These are phyloP conservation scores for Colletotrichum liriopes DNA, from an alignment of 2,329 filamentous ascomycete species.

Conservation along the genomic window DNA sequence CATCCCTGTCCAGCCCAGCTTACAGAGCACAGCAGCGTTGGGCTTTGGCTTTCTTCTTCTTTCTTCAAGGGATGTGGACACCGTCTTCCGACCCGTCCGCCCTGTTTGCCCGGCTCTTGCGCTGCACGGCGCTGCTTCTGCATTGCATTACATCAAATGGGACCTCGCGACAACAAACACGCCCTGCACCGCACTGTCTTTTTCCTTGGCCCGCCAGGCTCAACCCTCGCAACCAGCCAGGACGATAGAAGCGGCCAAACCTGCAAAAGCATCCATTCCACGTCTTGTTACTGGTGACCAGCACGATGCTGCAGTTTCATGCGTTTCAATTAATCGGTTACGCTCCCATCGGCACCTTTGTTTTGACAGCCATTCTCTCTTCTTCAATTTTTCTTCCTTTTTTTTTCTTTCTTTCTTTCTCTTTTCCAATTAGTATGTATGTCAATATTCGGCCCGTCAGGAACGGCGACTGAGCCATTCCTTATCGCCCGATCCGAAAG, in stretches of 20 bases:
- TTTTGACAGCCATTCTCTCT: not conserved
- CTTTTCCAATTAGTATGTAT: not conserved
- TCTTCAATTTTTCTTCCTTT: slow-evolving; percentile 9
- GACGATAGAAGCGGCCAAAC: slow-evolving; percentile 7
- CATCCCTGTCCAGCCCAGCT: not conserved
- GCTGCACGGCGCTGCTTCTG: slow-evolving; percentile 29
- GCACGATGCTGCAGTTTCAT: not conserved
- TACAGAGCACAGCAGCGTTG: slow-evolving; percentile 11
- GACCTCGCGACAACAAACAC: slow-evolving; percentile 9
- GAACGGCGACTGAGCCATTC: slow-evolving; percentile 2
- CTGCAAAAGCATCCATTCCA: not conserved
- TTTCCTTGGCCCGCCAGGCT: slow-evolving; percentile 24
- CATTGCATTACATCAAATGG: slow-evolving; percentile 33
- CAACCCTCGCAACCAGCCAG: slow-evolving; percentile 10
- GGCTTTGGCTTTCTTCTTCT: slow-evolving; percentile 12
- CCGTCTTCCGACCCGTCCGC: slow-evolving; percentile 25
- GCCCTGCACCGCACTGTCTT: slow-evolving; percentile 25
- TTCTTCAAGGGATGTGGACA: slow-evolving; percentile 21
- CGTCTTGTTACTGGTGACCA: not conserved
- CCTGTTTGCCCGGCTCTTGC: slow-evolving; percentile 38
- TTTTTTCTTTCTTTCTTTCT: slow-evolving; percentile 4
- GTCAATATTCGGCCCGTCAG: slow-evolving; percentile 32
- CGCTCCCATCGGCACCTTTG: not conserved
- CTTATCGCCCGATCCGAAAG: slow-evolving; percentile 30
- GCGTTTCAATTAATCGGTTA: not conserved